Conservation (phyloP, 805 yeast species). For the Candida arabinofermentans region DNA sequence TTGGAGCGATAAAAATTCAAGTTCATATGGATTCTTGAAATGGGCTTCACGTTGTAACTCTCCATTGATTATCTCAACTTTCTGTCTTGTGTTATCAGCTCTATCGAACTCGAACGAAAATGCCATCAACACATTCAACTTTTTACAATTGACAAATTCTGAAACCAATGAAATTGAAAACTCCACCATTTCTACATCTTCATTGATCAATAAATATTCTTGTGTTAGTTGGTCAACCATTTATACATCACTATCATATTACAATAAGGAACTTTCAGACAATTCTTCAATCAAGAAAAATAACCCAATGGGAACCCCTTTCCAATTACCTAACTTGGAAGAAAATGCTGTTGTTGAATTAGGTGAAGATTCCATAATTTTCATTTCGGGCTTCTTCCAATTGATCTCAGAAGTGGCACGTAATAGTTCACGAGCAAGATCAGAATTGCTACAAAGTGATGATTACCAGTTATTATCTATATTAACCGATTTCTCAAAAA, state of each 20-base stretch:
- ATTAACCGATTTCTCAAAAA: slow-evolving; percentile 24
- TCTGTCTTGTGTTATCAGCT: slow-evolving; percentile 73
- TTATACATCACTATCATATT: slow-evolving; percentile 31
- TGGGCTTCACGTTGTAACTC: slow-evolving; percentile 85
- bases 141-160: slow-evolving; percentile 34
- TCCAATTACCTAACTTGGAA: slow-evolving; percentile 6
- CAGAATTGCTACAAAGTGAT: slow-evolving; percentile 31
- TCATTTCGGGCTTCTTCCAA: slow-evolving; percentile 69
- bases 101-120: slow-evolving; percentile 58
- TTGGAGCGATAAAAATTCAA: slow-evolving; percentile 66
- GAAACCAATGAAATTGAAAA: slow-evolving; percentile 11
- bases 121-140: slow-evolving; percentile 48
- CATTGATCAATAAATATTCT: slow-evolving; percentile 25
- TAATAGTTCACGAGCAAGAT: slow-evolving; percentile 33
- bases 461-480: slow-evolving; percentile 27
- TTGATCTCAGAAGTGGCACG: slow-evolving; percentile 52
- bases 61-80: slow-evolving; percentile 77
- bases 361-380: slow-evolving; percentile 75
- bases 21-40: slow-evolving; percentile 71
- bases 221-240: slow-evolving; percentile 35
- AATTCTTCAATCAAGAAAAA: background rate
- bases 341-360: slow-evolving; percentile 45
- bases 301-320: slow-evolving; percentile 1
- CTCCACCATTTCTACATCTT: slow-evolving; percentile 10
- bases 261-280: slow-evolving; percentile 26